Evolutionary conservation across 805 yeast species (phyloP), one percentile per base, ranked within the genome.

Genomic region (Candida xiaguanensis): DNA sequence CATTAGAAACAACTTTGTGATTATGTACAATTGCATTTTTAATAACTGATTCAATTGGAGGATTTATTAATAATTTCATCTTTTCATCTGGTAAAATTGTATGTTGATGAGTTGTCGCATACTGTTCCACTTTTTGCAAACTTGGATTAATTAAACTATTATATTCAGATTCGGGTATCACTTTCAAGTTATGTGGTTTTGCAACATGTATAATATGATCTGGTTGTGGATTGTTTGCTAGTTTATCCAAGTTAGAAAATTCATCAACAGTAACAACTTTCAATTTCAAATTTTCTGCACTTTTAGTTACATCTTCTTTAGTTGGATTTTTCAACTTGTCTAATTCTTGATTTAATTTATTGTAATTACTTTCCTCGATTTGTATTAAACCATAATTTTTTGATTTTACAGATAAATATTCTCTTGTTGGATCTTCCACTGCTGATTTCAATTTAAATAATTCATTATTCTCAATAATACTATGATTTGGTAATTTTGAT

Each of bases 221-320:
- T 1, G 53, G 15, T 11, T 42, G 32, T 6, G 68, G 68, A 4
- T 52, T 48, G 19, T 55, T 39, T 1, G 56, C 58, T 17, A 47
- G 34, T 13, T 43, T 44, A 12, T 46, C 49, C 38, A 67, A 46
- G 20, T 53, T 53, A 5, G 55, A 56, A 19, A 53, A 49, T 11
- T 49, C 56, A 1, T 37, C 35, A 25, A 4, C 22, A 3, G 45
- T 32, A 6, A 57, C 31, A 6, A 50, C 38, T 3, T 47, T 34
- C 40, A 46, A 44, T 5, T 47, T 44, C 8, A 41, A 42, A n/a
- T 34, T 29, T 3, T 23, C 20, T 12, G 52, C 55, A 14, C 25
- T 12, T 14, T 18, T 17, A 2, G 28, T 41, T 11, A 56, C 39
- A 34, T 53, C 53, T 8, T 55, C 56, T 1, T 44, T 18, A 4